Evolutionary conservation across 352 stramenopile genomes (phyloP), one percentile per base, ranked within the genome.

Genomic region (Plasmopara halstedii): DNA sequence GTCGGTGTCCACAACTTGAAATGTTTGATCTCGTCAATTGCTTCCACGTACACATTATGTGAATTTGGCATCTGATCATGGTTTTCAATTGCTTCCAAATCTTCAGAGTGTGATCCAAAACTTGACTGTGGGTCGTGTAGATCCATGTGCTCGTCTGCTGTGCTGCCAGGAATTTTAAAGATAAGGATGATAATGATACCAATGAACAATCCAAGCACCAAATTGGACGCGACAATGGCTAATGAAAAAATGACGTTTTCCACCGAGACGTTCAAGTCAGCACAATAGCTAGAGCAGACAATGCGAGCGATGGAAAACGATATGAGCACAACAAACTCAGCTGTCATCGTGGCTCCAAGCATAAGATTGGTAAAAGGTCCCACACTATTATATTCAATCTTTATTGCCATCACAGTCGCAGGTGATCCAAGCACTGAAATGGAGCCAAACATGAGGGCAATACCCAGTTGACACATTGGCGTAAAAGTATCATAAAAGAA

Each of bases 311-410:
- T 47, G 2, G 72, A 84, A 48, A 87, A 87, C 2, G 70, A 82
- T 13, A 87, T 53, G 17, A 87, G 63, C 42, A 87, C 75, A 9
- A 87, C 60, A 25, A 87, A 84, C 50, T 87, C 75, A 32, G 75
- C 70, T 4, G 57, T 71, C 75, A 87, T 87, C 6, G 70, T 83
- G 7, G 68, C 58, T 7, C 75, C 75, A 10, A 87, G 59, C 75
- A 85, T 85, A 38, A 87, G 59, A 51, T 79, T 84, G 4, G 75
- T 87, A 49, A 87, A 87, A 4, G 70, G 70, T 2, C 75, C 75
- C 34, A 82, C 75, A 21, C 72, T 82, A 37, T 87, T 82, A 42
- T 84, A 63, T 43, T 86, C 73, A 40, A 83, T 86, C 58, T 86
- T 83, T 56, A 86, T 83, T 14, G 73, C 75, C 73, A 87, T 84